Evolutionary conservation across 2,329 filamentous ascomycete species (phyloP), one percentile per base, ranked within the genome.

Genomic region (Clarireedia monteithiana): DNA sequence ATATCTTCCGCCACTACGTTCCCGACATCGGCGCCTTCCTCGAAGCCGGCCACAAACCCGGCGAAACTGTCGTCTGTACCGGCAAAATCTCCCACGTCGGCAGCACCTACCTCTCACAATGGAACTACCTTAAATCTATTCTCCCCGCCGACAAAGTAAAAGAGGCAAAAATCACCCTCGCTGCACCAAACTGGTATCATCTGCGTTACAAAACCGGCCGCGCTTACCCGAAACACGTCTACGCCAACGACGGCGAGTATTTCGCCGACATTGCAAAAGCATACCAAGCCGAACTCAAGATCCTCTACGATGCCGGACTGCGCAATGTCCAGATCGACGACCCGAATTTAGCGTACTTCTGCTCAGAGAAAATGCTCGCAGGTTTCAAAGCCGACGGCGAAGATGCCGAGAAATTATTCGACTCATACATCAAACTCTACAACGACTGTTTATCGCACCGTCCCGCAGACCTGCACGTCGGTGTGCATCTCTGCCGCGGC

Each of bases 361-460:
- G 86, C 72, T 86, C 82, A 20, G 75, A 86, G 56, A 82, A 84
- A 68, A 89, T 89, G 79, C 78, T 87, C 38, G 72, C 80, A 48
- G 86, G 85, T 15, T 89, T 85, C 81, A 79, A 80, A 53, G 78
- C 79, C 14, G 87, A 90, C 67, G 71, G 77, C 48, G 77, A 83
- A 64, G 89, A 91, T 68, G 79, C 79, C 53, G 85, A 88, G 48
- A 82, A 85, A 62, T 82, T 89, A 46, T 79, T 91, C 23, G 84
- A 89, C 63, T 81, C 84, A 27, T 91, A 91, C 72, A 86, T 91
- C 69, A 76, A 79, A 59, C 81, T 89, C 62, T 91, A 91, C 76
- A 91, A 91, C 69, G 83, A 87, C 69, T 82, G 78, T 65, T 77
- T 89, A 66, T 73, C 76, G 64, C 79, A 80, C 64, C 73, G 82